Base-by-base conservation (phyloP, 2,329 filamentous ascomycete genomes). In the Parascedosporium putredinis region DNA sequence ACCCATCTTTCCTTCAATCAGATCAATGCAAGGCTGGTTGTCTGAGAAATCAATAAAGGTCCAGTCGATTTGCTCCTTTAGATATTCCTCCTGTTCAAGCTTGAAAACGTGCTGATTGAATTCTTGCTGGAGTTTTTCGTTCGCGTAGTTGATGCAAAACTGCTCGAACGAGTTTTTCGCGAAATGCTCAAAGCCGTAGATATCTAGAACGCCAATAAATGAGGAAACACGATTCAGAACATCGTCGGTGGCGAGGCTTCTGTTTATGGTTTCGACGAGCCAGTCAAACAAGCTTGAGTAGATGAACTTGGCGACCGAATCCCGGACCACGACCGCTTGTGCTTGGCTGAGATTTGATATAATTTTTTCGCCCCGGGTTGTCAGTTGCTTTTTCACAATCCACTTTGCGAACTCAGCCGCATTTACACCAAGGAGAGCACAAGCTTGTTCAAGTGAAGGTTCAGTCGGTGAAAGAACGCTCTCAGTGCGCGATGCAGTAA, bases 61-160 rank as follows among this genome's bases (percentile, higher is more conserved):
- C 93, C 93, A 98, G 69, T 97, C 90, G 56, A 98, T 98, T 70
- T 97, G 76, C 69, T 98, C 93, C 50, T 84, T 82, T 36, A 96
- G 78, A 64, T 98, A 98, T 67, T 98, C 93, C 64, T 98, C 93
- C 65, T 98, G 93, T 66, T 98, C 93, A 20, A 98, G 79, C 68
- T 97, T 96, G 79, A 98, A 98, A 31, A 98, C 93, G 62, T 98
- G 93, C 64, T 94, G 88, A 69, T 98, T 98, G 75, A 98, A 98
- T 65, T 97, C 91, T 66, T 98, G 93, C 65, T 98, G 93, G 50
- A 98, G 74, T 70, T 98, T 98, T 69, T 98, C 93, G 67, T 98
- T 98, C 68, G 93, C 93, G 62, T 98, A 98, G 69, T 98, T 98
- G 78, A 98, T 98, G 70, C 93, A 98, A 69, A 98, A 98, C 66